Base-by-base conservation (phyloP, 371 early-diverging fungal species). In the Mortierella sp. region DNA sequence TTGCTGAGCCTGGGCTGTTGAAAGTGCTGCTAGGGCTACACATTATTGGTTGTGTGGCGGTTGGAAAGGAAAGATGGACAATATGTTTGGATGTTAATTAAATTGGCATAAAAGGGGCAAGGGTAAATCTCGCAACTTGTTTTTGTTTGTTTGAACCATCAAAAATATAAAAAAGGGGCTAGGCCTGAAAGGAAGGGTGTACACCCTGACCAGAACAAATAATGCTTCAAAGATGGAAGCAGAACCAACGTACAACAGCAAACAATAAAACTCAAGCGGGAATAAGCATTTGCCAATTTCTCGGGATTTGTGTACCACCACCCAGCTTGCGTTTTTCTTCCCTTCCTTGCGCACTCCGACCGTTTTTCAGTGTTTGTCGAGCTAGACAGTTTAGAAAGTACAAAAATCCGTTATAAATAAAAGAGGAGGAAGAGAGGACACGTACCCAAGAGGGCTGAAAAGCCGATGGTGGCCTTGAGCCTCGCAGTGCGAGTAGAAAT, bases 1-100 rank as follows among this genome's bases (percentile, higher is more conserved):
- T 8, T 51, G 21, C 32, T 78, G 83, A 41, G 46, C 75, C 46
- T 83, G 74, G 65, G 38, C 79, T 16, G 76, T 21, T 55, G 71
- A n/a, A 35, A 56, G n/a, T 1, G 60, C 2, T 24, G 71, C 51
- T n/a, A 60, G 44, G 14, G 72, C 78, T 82, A 77, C 43, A 2
- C 1, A 29, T 43, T 35, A 14, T 29, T 27, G 14, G 14, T 60
- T 10, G n/a, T 24, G n/a, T 10, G 56, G 56, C 27, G 8, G 56
- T 55, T 35, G 65, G 65, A 38, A 32, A 6, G 7, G 56, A 38
- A 8, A 41, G 65, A 65, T 38, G 18, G 5, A 24, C 58, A 38
- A 65, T 21, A 21, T 51, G 0, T 7, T 8, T 38, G 24, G 7
- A 41, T 21, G 65, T 0, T 21, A 65, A 65, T 65, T 65, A 38